Base-by-base conservation (phyloP, 2,329 filamentous ascomycete genomes). In the Cladosporium cucumerinum region DNA sequence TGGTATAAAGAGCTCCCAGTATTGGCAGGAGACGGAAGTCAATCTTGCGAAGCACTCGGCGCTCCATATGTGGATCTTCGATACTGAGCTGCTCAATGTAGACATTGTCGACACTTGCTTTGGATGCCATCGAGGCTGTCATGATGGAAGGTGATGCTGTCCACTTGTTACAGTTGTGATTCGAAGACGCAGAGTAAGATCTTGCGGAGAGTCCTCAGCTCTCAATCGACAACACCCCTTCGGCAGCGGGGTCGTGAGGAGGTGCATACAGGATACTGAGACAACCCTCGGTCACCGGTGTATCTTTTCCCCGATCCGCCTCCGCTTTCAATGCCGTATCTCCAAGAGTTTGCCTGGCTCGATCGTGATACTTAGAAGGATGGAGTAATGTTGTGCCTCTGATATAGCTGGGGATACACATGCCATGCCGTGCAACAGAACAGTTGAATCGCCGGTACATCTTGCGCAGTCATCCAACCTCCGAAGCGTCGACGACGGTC, bases 1-100 rank as follows among this genome's bases (percentile, higher is more conserved):
- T 82, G 73, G 89, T 68, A 51, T 75, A 75, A 21, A 76, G 70
- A 21, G 75, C 66, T 59, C 74, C 75, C 21, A 76, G 67, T 71
- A 76, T 76, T 4, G 74, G 74, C 28, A 76, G 73, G 5, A 76
- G 71, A 12, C 70, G 69, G 54, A 66, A 70, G 55, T 76, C 74
- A 16, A 72, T 71, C 67, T 57, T 57, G 23, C 54, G 54, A 39
- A 57, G 54, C 6, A 57, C 54, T 6, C 54, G 54, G 21, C 23
- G n/a, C 12, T 57, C 54, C 54, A 57, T 57, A 14, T 57, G 54
- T n/a, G 21, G 18, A 57, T 57, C 54, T 39, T 39, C 54, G 1
- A 32, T 23, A 10, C 16, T 14, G 32, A 57, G 54, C 30, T 39
- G 54, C 30, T 57, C 54, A 11, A 57, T 34, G 16, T 39, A 25